Evolutionary conservation across 306 rosid genomes (phyloP).

Genomic region (Clitoria ternatea): DNA sequence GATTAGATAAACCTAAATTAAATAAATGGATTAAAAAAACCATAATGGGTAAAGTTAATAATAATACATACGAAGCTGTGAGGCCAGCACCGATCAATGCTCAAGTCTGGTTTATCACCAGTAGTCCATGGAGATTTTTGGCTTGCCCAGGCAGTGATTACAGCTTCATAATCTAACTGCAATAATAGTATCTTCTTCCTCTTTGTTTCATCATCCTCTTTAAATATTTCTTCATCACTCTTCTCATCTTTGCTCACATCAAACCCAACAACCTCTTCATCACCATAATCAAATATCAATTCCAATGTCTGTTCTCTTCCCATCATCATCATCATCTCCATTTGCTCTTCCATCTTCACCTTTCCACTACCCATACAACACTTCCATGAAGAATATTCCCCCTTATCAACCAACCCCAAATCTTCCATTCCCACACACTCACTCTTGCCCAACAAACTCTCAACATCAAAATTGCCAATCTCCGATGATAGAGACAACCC

Average conservation of each 20-base stretch:
- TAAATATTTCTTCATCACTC: neutral
- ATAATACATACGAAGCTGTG: neutral
- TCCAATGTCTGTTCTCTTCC: conserved; percentile 51
- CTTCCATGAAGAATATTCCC: conserved; percentile 8
- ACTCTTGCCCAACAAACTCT: conserved; percentile 57
- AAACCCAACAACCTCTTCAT: conserved; percentile 6
- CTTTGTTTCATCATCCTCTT: conserved; percentile 11
- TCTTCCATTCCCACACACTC: conserved; percentile 62
- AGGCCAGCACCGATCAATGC: conserved; percentile 37
- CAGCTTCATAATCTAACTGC: conserved; percentile 57
- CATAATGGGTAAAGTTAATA: neutral
- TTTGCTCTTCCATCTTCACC: conserved; percentile 46
- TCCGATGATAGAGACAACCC: conserved; percentile 36
- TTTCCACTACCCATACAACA: neutral
- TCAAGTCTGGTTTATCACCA: conserved; percentile 49
- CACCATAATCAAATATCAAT: conserved; percentile 42
- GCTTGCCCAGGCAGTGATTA: conserved; percentile 55
- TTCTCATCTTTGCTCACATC: neutral
- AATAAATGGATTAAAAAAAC: neutral
- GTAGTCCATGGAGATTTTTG: conserved; percentile 56
- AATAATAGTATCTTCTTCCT: conserved; percentile 27
- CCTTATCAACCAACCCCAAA: conserved; percentile 45
- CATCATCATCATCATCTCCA: conserved; percentile 30
- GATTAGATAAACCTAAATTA: neutral
- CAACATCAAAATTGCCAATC: conserved; percentile 61